Evolutionary conservation across 2,329 filamentous ascomycete species (phyloP).

Genomic region (Rutstroemia sp.): DNA sequence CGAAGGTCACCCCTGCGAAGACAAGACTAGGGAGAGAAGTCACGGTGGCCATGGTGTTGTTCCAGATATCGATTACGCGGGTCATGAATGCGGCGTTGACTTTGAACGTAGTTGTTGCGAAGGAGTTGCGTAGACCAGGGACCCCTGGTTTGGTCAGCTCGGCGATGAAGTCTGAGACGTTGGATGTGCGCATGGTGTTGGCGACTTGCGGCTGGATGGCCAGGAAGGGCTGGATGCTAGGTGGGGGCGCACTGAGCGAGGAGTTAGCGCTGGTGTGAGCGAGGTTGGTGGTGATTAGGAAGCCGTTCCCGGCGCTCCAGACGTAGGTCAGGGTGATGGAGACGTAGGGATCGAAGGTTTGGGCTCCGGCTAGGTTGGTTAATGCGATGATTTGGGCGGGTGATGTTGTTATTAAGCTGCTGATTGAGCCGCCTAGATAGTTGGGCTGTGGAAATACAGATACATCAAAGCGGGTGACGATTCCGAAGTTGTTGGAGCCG

Average conservation of each 20-base stretch:
- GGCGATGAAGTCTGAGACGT: background rate
- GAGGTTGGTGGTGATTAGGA: background rate
- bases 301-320: background rate
- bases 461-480: background rate
- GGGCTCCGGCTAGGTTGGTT: background rate
- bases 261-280: background rate
- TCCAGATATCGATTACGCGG: background rate
- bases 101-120: background rate
- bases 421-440: background rate
- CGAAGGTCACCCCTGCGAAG: background rate
- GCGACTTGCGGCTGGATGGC: background rate
- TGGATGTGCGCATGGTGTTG: background rate
- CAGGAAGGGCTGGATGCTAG: background rate
- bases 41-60: background rate
- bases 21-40: background rate
- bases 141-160: background rate
- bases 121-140: background rate
- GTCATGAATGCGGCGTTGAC: background rate
- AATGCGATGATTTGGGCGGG: background rate
- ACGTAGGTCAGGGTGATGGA: background rate
- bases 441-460: background rate
- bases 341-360: background rate
- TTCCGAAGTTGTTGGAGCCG: background rate
- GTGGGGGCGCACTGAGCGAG: background rate
- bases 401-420: background rate